Base-by-base conservation (phyloP, 257 asterid genomes). In the Mitragyna speciosa region DNA sequence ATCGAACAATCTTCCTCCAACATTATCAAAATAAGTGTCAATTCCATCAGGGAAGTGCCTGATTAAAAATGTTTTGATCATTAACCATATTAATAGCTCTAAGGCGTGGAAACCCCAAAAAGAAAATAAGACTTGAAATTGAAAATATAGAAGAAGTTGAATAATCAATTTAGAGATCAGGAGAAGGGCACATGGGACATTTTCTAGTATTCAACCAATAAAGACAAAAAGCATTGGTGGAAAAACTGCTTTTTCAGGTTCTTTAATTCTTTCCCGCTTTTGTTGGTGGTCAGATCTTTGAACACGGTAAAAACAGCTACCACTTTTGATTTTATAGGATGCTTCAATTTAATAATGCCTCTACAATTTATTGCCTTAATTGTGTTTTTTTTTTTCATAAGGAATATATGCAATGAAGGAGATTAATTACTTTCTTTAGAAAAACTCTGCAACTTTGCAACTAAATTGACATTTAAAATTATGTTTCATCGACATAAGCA, bases 31-130 rank as follows among this genome's bases (percentile, higher is more conserved):
- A 81, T 81, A 78, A 22, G 81, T 84, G 39, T 84, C 85, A 19
- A 84, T 84, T 45, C 87, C 87, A 4, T 84, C 74, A 4, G 85
- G 87, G 17, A 84, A 84, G 61, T 70, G 65, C 81, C 85, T 84
- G n/a, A 12, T 58, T 58, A 52, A 36, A 10, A n/a, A 22, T 24
- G 20, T 12, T 12, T 56, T 20, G 68, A 70, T 20, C 7, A 47
- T 20, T 3, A 6, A 66, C 22, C 1, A 3, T 17, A 16, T 20
- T 33, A 31, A 17, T 67, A 10, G 14, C 6, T 10, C 49, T 36
- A 1, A 36, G 41, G 41, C 41, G 2, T 36, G 4, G 41, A 20
- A 11, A 17, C 28, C 3, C 6, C 49, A 24, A 39, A 5, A n/a
- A 26, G 12, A 28, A 75, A 58, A 39, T 36, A 17, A 36, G 41